These are phyloP conservation scores for Pichia gijzeniarum DNA, from an alignment of 805 yeast genomes.

Conservation along the genomic window DNA sequence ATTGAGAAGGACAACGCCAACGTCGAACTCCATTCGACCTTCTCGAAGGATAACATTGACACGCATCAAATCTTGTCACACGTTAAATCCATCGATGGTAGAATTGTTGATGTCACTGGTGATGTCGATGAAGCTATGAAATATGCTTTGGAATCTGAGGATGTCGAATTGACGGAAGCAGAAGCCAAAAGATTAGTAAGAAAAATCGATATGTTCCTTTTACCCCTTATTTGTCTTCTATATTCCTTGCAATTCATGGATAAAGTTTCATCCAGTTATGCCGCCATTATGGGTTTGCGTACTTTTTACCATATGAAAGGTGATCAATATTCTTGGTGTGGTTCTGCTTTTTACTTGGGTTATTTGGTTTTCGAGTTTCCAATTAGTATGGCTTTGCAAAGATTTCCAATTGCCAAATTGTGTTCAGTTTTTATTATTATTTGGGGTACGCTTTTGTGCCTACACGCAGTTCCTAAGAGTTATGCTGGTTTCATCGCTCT, in stretches of 20 bases:
- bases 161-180: constrained; percentile 8
- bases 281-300: constrained; percentile 52
- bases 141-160: constrained; percentile 9
- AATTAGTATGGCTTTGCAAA: constrained; percentile 40
- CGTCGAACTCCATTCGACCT: constrained; percentile 10
- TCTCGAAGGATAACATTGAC: constrained; percentile 13
- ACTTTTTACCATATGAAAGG: constrained; percentile 45
- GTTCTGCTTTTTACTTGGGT: constrained; percentile 31
- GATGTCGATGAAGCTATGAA: constrained; percentile 15
- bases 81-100: constrained; percentile 11
- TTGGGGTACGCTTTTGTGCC: constrained; percentile 45
- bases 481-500: constrained; percentile 42
- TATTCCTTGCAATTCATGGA: constrained; percentile 56
- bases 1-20: constrained; percentile 5
- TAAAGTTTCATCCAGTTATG: constrained; percentile 46
- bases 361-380: constrained; percentile 50
- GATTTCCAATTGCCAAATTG: constrained; percentile 40
- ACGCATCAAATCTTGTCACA: constrained; percentile 5
- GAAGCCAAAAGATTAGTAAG: constrained; percentile 9
- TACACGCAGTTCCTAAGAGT: constrained; percentile 40
- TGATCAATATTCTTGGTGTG: constrained; percentile 28
- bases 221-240: constrained; percentile 44
- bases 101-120: constrained; percentile 8
- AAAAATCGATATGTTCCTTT: constrained; percentile 45
- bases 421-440: constrained; percentile 17